phyloP scores from a whole-genome alignment of 2,329 filamentous ascomycete species.

The Colletotrichum musae region DNA sequence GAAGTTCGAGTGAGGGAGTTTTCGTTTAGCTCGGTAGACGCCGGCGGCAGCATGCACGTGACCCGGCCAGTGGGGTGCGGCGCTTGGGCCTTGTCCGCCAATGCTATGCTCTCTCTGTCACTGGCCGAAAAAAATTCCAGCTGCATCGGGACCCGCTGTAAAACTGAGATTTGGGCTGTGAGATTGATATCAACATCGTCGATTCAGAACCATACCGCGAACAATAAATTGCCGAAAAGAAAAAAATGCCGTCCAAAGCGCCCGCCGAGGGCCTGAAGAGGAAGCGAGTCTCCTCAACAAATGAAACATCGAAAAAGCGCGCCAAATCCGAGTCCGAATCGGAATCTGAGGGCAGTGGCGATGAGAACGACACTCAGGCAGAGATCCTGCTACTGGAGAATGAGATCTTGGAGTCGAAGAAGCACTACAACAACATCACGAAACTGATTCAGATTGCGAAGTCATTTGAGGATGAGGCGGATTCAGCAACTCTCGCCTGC shows the following conservation, averaged over 20 bases:
- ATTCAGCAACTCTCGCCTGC: constrained; percentile 76
- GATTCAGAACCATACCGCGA: constrained; percentile 1
- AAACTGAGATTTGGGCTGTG: constrained; percentile 22
- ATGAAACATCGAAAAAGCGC: constrained; percentile 65
- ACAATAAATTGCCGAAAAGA: neutral
- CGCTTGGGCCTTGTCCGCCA: constrained; percentile 11
- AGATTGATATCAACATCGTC: constrained; percentile 26
- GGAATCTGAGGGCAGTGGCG: constrained; percentile 48
- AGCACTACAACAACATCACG: constrained; percentile 93
- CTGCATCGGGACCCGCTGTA: constrained; percentile 32
- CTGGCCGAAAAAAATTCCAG: constrained; percentile 32
- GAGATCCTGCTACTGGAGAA: constrained; percentile 83
- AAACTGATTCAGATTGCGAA: constrained; percentile 73
- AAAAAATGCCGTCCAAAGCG: constrained; percentile 49
- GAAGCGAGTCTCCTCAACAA: constrained; percentile 59
- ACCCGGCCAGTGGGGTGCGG: constrained; percentile 43
- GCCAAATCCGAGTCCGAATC: constrained; percentile 60
- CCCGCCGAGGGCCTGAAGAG: constrained; percentile 61
- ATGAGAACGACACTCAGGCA: constrained; percentile 68
- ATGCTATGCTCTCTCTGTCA: constrained; percentile 2
- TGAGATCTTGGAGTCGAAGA: constrained; percentile 86
- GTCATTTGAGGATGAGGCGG: constrained; percentile 63
- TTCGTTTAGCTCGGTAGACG: constrained; percentile 45
- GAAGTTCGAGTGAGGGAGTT: constrained; percentile 60
- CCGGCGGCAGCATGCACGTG: too few relatives aligned